phyloP scores from a whole-genome alignment of 2,329 filamentous ascomycete genomes.

The Alternaria arbusti region DNA sequence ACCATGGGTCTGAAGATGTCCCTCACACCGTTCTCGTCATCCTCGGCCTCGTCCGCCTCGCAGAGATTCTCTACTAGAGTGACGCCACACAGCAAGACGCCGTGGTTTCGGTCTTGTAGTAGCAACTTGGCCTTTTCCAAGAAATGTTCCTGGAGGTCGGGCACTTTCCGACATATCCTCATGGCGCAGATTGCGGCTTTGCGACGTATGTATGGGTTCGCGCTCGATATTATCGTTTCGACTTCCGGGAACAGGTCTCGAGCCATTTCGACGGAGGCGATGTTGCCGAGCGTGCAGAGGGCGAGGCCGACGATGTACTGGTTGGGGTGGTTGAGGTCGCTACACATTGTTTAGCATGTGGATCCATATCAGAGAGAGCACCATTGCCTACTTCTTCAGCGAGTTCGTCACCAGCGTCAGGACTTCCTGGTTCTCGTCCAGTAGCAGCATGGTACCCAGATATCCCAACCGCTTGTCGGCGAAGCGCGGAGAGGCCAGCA shows the following conservation, averaged over 20 bases:
- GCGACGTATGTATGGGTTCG: constrained; percentile 96
- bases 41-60: constrained; percentile 91
- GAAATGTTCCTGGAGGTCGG: constrained; percentile 96
- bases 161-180: constrained; percentile 97
- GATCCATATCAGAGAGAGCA: too few relatives aligned
- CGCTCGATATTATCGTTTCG: constrained; percentile 86
- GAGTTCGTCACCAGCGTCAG: constrained; percentile 97
- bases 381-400: constrained; percentile 78
- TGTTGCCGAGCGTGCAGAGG: constrained; percentile 95
- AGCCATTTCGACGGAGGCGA: constrained; percentile 97
- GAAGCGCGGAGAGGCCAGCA: constrained; percentile 94
- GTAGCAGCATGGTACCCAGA: constrained; percentile 89
- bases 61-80: constrained; percentile 92
- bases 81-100: constrained; percentile 88
- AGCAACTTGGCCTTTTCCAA: constrained; percentile 89
- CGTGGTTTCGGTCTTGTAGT: constrained; percentile 92
- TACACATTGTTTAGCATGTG: constrained; percentile 50
- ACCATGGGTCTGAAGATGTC: constrained; percentile 89
- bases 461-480: constrained; percentile 97
- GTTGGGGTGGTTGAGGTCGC: constrained; percentile 95
- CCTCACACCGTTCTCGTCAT: constrained; percentile 85
- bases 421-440: constrained; percentile 99
- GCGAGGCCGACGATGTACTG: constrained; percentile 98
- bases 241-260: constrained; percentile 96
- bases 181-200: constrained; percentile 99